These are phyloP conservation scores for Lentinus tigrinus DNA, from an alignment of 768 basidiomycete genomes.

Conservation along the genomic window DNA sequence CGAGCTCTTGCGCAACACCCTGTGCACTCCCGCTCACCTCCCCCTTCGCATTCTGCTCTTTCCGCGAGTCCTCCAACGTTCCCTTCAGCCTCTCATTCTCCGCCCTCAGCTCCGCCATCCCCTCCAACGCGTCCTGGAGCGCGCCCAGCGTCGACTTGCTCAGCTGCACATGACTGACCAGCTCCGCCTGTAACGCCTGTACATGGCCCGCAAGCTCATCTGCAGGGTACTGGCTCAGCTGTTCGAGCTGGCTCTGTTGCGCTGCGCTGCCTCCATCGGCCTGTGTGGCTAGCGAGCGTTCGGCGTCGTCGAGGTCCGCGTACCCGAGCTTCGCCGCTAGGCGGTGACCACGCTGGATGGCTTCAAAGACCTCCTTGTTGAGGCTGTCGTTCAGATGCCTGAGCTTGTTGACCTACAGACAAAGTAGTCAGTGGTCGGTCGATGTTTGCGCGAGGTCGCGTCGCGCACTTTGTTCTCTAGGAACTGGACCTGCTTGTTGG, in stretches of 20 bases:
- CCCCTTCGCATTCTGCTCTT: not conserved
- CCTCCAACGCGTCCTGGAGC: conserved; percentile 13
- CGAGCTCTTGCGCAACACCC: not conserved
- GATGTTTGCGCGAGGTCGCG: not conserved
- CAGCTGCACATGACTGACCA: conserved; percentile 11
- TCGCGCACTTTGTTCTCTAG: conserved; percentile 18
- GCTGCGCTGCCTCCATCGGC: not conserved
- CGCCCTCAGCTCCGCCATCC: conserved; percentile 6
- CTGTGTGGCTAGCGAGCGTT: conserved; percentile 26
- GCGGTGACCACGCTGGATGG: conserved; percentile 34
- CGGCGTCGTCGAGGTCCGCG: conserved; percentile 40
- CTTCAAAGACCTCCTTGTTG: conserved; percentile 39
- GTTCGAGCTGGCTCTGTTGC: conserved; percentile 10
- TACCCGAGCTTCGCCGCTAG: conserved; percentile 47
- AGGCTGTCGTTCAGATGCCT: conserved; percentile 35
- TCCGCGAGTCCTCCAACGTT: not conserved
- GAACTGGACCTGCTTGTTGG: conserved; percentile 7
- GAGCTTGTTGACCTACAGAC: conserved; percentile 28
- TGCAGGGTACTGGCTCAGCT: conserved; percentile 7
- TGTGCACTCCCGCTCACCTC: not conserved
- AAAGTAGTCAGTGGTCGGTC: not conserved
- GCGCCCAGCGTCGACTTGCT: conserved; percentile 10
- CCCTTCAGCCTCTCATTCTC: conserved; percentile 9
- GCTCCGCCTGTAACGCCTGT: conserved; percentile 12
- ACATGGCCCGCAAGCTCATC: conserved; percentile 13